Conservation (phyloP, 2,329 filamentous ascomycete genomes). For the Fusarium multiceps region DNA sequence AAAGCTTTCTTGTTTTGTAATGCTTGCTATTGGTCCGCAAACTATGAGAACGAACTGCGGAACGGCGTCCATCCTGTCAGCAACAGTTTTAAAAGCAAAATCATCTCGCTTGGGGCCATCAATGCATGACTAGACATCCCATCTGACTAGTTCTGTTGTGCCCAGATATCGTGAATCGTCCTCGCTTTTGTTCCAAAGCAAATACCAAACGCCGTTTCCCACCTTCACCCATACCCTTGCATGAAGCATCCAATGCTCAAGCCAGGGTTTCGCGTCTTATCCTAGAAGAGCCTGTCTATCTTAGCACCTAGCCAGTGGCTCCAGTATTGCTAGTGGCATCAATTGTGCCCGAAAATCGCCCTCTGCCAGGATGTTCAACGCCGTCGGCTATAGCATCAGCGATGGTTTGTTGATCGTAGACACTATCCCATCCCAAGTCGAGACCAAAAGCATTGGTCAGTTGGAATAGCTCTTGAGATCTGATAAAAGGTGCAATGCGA, state of each 20-base stretch:
- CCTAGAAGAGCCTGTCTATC: constrained; percentile 7
- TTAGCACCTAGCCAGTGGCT: not conserved
- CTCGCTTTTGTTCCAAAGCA: not conserved
- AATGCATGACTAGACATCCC: not conserved
- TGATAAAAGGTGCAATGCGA: constrained; percentile 49
- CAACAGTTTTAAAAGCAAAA: not conserved
- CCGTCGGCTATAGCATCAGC: constrained; percentile 52
- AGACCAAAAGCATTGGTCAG: constrained; percentile 51
- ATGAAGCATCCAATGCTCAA: not conserved
- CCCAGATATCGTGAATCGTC: constrained; percentile 15
- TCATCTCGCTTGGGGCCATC: not conserved
- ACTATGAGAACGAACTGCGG: not conserved
- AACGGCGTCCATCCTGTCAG: not conserved
- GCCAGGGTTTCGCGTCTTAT: not conserved
- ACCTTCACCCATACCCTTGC: not conserved
- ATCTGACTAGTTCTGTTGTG: constrained; percentile 11
- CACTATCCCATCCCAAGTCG: constrained; percentile 51
- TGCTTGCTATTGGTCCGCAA: not conserved
- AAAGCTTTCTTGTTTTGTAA: not conserved
- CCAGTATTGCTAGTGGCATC: constrained; percentile 21
- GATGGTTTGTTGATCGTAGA: constrained; percentile 50
- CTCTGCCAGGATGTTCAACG: constrained; percentile 50
- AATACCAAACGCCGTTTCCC: not conserved
- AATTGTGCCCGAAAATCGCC: constrained; percentile 55
- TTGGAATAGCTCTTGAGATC: constrained; percentile 44